A percentile compares a stretch with the other conserved stretches of the same genome.
Conservation (phyloP, 2,329 filamentous ascomycete species). For the Mollisia scopiformis region DNA sequence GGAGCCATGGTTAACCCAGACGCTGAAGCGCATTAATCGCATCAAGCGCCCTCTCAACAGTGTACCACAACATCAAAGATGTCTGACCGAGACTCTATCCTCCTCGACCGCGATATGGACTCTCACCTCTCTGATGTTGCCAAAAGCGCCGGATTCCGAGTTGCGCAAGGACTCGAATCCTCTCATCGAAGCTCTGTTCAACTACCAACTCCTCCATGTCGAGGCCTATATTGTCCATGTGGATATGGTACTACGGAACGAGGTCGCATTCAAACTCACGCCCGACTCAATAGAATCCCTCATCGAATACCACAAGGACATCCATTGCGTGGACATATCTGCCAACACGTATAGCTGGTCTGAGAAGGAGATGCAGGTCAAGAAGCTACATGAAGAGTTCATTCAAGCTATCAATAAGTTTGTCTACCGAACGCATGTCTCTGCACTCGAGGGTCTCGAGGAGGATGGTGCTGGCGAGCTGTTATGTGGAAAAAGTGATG, state of each 20-base stretch:
- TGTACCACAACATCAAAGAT: conserved; percentile 92
- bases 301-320: conserved; percentile 93
- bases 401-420: conserved; percentile 97
- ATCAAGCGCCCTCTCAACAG: conserved; percentile 98
- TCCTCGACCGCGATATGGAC: conserved; percentile 93
- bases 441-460: conserved; percentile 91
- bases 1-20: conserved; percentile 95
- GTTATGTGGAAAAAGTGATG: conserved; percentile 86
- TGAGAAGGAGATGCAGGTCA: conserved; percentile 93
- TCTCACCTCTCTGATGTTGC: conserved; percentile 87
- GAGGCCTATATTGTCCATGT: conserved; percentile 99
- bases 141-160: conserved; percentile 85
- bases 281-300: conserved; percentile 91
- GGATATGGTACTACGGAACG: conserved; percentile 97
- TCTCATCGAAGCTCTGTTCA: conserved; percentile 84
- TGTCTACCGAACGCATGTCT: conserved; percentile 87
- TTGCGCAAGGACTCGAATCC: conserved; percentile 81
- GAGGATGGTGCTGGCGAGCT: conserved; percentile 95
- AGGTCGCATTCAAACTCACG: conserved; percentile 97
- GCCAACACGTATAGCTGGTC: conserved; percentile 93
- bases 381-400: conserved; percentile 97
- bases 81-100: conserved; percentile 91
- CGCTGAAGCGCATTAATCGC: conserved; percentile 93
- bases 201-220: conserved; percentile 90
- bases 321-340: conserved; percentile 88